These are phyloP conservation scores for Arthrinium phaeospermum DNA, from an alignment of 2,329 filamentous ascomycete genomes.

Conservation along the genomic window DNA sequence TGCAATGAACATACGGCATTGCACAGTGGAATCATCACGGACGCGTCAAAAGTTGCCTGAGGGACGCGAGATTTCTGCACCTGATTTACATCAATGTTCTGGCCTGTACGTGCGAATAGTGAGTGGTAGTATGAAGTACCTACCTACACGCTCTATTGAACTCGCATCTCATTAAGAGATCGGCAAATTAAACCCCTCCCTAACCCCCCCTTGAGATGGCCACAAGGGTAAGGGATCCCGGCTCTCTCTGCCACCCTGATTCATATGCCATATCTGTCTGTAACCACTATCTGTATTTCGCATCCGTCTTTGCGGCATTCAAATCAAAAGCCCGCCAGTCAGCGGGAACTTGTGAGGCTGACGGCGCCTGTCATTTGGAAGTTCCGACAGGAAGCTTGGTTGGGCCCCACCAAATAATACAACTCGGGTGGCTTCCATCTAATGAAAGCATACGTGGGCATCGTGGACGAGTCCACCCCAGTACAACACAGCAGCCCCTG, in stretches of 20 bases:
- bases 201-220: neutral
- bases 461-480: neutral
- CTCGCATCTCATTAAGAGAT: neutral
- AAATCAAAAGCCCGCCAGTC: neutral
- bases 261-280: neutral
- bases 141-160: neutral
- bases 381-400: neutral
- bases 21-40: neutral
- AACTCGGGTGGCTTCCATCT: neutral
- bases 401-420: neutral
- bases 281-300: neutral
- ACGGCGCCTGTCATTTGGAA: neutral
- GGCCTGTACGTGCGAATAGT: neutral
- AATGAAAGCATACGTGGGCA: constrained; percentile 14
- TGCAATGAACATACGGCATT: neutral
- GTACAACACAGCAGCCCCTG: constrained; percentile 4
- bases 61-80: neutral
- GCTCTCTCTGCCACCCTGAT: neutral
- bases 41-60: neutral
- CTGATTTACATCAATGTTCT: neutral
- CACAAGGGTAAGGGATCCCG: neutral
- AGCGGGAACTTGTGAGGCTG: constrained; percentile 2
- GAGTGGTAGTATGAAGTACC: neutral
- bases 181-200: constrained; percentile 8
- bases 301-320: constrained; percentile 3